Conservation (phyloP, 805 yeast species). For the Starmerella floris region DNA sequence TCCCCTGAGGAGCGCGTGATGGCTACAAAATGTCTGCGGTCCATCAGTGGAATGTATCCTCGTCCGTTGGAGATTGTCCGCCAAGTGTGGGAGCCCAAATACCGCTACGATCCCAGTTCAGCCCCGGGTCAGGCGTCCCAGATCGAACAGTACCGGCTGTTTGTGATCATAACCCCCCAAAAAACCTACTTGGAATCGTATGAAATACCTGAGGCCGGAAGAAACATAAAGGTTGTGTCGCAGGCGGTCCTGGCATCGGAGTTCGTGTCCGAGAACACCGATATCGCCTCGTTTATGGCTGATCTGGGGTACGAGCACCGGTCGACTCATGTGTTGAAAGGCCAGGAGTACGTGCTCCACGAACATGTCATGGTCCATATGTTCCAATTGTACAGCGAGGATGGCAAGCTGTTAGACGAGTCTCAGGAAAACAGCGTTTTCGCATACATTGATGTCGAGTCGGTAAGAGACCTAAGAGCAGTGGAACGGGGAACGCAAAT, state of each 20-base stretch:
- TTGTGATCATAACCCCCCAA: conserved; percentile 9
- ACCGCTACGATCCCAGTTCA: conserved; percentile 23
- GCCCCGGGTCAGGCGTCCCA: conserved; percentile 26
- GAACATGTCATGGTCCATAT: conserved; percentile 46
- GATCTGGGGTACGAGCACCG: conserved; percentile 61
- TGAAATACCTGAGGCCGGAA: conserved; percentile 32
- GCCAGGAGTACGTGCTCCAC: conserved; percentile 43
- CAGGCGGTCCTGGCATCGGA: conserved; percentile 53
- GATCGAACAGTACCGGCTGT: conserved; percentile 26
- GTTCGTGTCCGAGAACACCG: conserved; percentile 24
- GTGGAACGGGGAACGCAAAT: conserved; percentile 53
- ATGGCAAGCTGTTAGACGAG: conserved; percentile 21
- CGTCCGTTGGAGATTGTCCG: conserved; percentile 21
- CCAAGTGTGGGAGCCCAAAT: conserved; percentile 26
- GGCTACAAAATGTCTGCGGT: conserved; percentile 25
- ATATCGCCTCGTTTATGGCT: conserved; percentile 33
- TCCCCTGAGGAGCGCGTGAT: conserved; percentile 25
- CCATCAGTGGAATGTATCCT: conserved; percentile 30
- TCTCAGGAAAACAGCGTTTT: conserved; percentile 33
- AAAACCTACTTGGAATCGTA: conserved; percentile 18
- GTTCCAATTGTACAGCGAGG: conserved; percentile 31
- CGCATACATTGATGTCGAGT: conserved; percentile 56
- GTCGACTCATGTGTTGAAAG: conserved; percentile 47
- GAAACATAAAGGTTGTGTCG: conserved; percentile 36
- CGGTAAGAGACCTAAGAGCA: conserved; percentile 60